Percentiles rank a stretch among this genome's conserved stretches.
These are phyloP conservation scores for Dictyophora rubrovolvata DNA, from an alignment of 768 basidiomycete species.

Conservation along the genomic window DNA sequence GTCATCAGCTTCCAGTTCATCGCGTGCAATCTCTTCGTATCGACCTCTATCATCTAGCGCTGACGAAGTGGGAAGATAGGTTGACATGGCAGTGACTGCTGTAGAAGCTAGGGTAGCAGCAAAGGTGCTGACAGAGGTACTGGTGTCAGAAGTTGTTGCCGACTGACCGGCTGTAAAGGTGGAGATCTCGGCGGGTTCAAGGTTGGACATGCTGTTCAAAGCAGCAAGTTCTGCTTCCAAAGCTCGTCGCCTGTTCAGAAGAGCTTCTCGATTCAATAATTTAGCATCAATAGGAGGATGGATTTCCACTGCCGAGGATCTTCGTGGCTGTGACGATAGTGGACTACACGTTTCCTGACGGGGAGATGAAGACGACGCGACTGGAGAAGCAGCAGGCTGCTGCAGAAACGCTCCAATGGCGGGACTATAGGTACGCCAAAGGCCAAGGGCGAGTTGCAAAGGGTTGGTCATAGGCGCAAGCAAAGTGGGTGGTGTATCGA, in stretches of 20 bases:
- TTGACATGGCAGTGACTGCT: not conserved
- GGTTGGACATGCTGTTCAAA: constrained; percentile 17
- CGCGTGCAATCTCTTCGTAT: constrained; percentile 1
- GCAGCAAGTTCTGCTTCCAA: constrained; percentile 52
- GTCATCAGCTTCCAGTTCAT: not conserved
- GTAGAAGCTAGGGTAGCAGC: not conserved
- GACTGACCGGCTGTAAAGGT: not conserved
- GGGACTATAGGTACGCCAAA: constrained; percentile 79
- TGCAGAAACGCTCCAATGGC: constrained; percentile 50
- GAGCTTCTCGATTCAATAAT: constrained; percentile 24
- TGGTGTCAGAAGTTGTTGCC: not conserved
- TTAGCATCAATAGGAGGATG: constrained; percentile 14
- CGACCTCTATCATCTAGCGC: not conserved
- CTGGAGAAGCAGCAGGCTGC: constrained; percentile 35
- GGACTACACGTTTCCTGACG: constrained; percentile 15
- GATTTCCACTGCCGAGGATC: not conserved
- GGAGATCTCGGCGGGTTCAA: not conserved
- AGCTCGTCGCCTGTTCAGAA: constrained; percentile 38
- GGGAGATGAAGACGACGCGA: constrained; percentile 22
- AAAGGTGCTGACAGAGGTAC: not conserved
- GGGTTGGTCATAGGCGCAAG: constrained; percentile 53
- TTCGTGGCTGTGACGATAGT: constrained; percentile 11
- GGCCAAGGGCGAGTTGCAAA: constrained; percentile 47
- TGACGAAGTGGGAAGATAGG: not conserved
- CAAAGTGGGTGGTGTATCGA: constrained; percentile 31